Percentiles rank a stretch among this genome's conserved stretches.
These are phyloP conservation scores for Kurtzmaniella natalensis DNA, from an alignment of 1,139 yeast genomes.

Conservation along the genomic window DNA sequence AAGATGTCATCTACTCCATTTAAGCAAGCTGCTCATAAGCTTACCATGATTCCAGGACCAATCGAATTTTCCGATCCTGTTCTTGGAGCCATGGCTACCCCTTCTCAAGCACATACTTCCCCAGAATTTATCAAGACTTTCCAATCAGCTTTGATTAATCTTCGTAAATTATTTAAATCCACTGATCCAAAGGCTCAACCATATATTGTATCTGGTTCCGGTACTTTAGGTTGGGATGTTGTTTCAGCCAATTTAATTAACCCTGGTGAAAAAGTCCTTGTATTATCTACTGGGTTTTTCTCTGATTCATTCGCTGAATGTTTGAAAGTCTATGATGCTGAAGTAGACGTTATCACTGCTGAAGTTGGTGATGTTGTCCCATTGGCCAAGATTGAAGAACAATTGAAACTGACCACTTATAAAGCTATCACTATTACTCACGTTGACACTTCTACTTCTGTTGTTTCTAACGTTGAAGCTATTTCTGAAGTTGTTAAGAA, in stretches of 20 bases:
- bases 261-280: slow-evolving; percentile 68
- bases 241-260: slow-evolving; percentile 72
- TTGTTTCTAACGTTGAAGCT: slow-evolving; percentile 65
- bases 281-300: slow-evolving; percentile 90
- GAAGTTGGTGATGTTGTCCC: slow-evolving; percentile 71
- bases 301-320: slow-evolving; percentile 84
- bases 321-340: slow-evolving; percentile 66
- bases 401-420: slow-evolving; percentile 51
- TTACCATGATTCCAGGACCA: slow-evolving; percentile 89
- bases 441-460: slow-evolving; percentile 95
- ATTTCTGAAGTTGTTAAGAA: slow-evolving; percentile 58
- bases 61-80: slow-evolving; percentile 84
- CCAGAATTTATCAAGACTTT: slow-evolving; percentile 78
- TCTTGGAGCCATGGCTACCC: slow-evolving; percentile 76
- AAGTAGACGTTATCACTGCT: slow-evolving; percentile 65
- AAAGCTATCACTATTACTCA: slow-evolving; percentile 82
- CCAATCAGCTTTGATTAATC: slow-evolving; percentile 60
- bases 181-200: slow-evolving; percentile 66
- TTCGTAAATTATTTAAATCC: slow-evolving; percentile 73
- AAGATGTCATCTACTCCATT: slow-evolving; percentile 33
- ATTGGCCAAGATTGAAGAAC: slow-evolving; percentile 49
- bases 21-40: slow-evolving; percentile 47
- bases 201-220: slow-evolving; percentile 81
- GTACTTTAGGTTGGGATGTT: slow-evolving; percentile 94
- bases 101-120: slow-evolving; percentile 87